Base-by-base conservation (phyloP, 768 basidiomycete genomes). In the Tylopilus cervinicoccineus region DNA sequence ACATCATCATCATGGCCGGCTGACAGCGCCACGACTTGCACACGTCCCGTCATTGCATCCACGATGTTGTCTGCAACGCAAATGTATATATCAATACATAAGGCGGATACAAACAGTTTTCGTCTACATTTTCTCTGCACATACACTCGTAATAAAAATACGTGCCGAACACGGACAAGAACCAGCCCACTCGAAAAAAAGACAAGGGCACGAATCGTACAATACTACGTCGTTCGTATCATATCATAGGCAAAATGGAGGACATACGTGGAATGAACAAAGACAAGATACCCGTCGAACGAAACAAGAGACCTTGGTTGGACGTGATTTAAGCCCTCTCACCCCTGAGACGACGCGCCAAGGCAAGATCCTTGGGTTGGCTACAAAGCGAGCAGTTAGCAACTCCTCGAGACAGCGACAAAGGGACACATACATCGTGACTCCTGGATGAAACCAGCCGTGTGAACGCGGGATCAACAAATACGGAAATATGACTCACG, bases 331-430 rank as follows among this genome's bases (percentile, higher is more conserved):
- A 88, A 61, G 86, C 83, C 64, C 88, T 80, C 75, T 90, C 89
- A 62, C 89, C 89, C 52, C 89, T 80, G 69, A 93, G 82, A 66
- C 89, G 86, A 60, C 89, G 78, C 52, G 89, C 89, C 51, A 93
- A 77, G 32, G 88, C 88, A 43, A 92, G 85, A 67, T 92, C 89
- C 76, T 92, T 92, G 59, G 89, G 89, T 79, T 88, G 86, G 62
- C 81, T 85, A 60, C 53, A 55, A 45, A 50, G 20, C 8, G 23
- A 29, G 54, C 19, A 60, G 66, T 67, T 57, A 61, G 28, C 38
- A 3, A 22, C 2, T 20, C 11, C 2, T 32, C 43, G 10, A 5
- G 4, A 29, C 20, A 32, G 22, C 20, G 23, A 45, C 26, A 34
- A 31, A 6, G 41, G 23, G 36, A 11, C 22, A 70, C 78, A 52